These are phyloP conservation scores for Hanseniaspora mollemarum DNA, from an alignment of 805 yeast species.

Conservation along the genomic window DNA sequence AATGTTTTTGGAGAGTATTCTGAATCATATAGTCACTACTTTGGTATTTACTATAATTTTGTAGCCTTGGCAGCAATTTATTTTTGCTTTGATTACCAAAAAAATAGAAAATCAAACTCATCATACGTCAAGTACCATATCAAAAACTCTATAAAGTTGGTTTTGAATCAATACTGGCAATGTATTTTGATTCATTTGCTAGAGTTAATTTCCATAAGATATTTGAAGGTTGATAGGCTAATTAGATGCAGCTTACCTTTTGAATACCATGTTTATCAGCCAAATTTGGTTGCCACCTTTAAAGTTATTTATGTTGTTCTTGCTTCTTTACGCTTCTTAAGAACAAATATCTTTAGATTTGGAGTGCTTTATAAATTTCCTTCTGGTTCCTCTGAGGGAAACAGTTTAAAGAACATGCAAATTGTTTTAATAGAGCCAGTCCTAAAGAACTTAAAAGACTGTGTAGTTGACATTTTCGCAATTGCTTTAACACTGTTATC, in stretches of 20 bases:
- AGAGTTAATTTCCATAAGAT: background rate
- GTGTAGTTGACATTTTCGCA: background rate
- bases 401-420: background rate
- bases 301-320: background rate
- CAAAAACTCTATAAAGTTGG: background rate
- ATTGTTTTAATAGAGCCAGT: background rate
- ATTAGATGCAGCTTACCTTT: background rate
- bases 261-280: background rate
- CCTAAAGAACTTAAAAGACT: background rate
- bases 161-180: background rate
- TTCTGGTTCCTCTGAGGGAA: background rate
- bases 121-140: background rate
- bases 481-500: background rate
- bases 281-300: background rate
- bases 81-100: background rate
- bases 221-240: background rate
- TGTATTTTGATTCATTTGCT: background rate
- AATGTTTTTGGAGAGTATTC: background rate
- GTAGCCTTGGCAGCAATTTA: background rate
- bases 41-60: background rate
- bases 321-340: background rate
- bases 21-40: background rate
- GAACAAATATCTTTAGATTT: background rate
- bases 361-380: constrained; percentile 8
- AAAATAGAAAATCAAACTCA: background rate